phyloP scores from a whole-genome alignment of 768 basidiomycete species.

The Panellus pusillus region DNA sequence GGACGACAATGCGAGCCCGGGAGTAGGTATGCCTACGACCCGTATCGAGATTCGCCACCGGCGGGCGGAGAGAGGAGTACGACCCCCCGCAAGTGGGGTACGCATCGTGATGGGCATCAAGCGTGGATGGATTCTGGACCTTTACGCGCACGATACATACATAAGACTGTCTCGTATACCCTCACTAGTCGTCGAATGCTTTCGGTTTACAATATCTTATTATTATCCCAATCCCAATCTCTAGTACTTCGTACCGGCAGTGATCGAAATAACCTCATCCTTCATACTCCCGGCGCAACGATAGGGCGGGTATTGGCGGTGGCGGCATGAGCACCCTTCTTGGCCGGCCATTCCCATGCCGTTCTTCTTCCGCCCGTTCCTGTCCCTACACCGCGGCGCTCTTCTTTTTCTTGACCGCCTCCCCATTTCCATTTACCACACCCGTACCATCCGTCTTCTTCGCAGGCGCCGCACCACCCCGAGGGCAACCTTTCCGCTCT shows the following conservation, averaged over 20 bases:
- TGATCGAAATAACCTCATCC: no score
- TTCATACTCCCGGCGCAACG: constrained; percentile 12
- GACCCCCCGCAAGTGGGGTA: constrained; percentile 11
- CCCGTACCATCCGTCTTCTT: constrained; percentile 25
- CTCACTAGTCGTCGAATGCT: background rate
- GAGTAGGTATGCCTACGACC: constrained; percentile 2
- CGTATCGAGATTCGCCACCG: constrained; percentile 18
- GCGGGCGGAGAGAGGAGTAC: constrained; percentile 7
- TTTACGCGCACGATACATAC: background rate
- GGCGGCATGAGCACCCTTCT: constrained; percentile 18
- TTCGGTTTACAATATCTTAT: constrained; percentile 9
- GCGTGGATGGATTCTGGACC: background rate
- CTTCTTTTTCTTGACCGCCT: constrained; percentile 43
- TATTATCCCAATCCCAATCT: background rate
- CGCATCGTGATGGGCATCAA: constrained; percentile 11
- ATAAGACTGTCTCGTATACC: constrained; percentile 7
- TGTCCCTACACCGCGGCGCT: constrained; percentile 39
- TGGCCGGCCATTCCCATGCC: background rate
- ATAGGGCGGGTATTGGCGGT: constrained; percentile 17
- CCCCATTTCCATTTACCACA: constrained; percentile 10
- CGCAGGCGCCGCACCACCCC: constrained; percentile 22
- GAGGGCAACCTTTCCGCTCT: constrained; percentile 53
- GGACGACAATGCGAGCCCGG: constrained; percentile 6
- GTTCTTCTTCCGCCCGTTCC: constrained; percentile 52
- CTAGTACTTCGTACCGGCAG: background rate